A percentile compares a stretch with the other conserved stretches of the same genome.
These are phyloP conservation scores for Phytophthora pisi DNA, from an alignment of 352 stramenopile genomes.

Conservation along the genomic window DNA sequence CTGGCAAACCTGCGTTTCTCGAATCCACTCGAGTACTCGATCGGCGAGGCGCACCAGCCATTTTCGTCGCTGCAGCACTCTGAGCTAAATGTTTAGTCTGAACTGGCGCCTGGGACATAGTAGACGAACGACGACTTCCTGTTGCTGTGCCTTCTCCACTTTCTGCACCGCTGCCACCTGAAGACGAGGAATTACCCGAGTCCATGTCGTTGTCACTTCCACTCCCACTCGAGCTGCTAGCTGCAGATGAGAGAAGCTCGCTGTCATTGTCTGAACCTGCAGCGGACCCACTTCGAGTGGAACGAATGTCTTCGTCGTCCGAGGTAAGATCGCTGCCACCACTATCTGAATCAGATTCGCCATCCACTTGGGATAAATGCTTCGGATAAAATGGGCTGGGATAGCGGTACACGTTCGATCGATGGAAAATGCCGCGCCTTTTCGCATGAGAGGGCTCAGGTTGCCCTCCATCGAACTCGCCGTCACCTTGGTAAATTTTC, in stretches of 20 bases:
- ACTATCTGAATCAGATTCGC: constrained; percentile 63
- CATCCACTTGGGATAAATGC: constrained; percentile 52
- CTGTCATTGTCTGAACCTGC: constrained; percentile 49
- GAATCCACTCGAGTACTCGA: constrained; percentile 36
- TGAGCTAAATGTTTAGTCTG: constrained; percentile 11
- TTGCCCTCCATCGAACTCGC: constrained; percentile 39
- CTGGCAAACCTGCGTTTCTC: constrained; percentile 40
- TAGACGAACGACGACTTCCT: constrained; percentile 17
- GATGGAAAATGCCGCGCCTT: constrained; percentile 48
- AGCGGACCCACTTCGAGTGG: constrained; percentile 36
- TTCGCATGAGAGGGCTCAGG: neutral
- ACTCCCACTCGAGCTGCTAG: constrained; percentile 64
- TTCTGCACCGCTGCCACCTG: constrained; percentile 38
- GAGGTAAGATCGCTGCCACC: constrained; percentile 55
- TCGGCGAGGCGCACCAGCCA: constrained; percentile 24
- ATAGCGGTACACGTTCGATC: constrained; percentile 38
- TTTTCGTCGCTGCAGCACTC: constrained; percentile 11
- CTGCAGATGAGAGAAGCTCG: constrained; percentile 46
- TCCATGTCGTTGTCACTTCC: constrained; percentile 53
- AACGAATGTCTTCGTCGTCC: constrained; percentile 58
- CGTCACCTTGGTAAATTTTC: constrained; percentile 54
- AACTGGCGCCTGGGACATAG: neutral
- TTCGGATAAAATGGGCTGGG: constrained; percentile 19
- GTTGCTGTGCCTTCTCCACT: constrained; percentile 21
- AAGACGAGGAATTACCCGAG: constrained; percentile 36